phyloP scores from a whole-genome alignment of 805 yeast genomes.

The Candida sanyiensis region DNA sequence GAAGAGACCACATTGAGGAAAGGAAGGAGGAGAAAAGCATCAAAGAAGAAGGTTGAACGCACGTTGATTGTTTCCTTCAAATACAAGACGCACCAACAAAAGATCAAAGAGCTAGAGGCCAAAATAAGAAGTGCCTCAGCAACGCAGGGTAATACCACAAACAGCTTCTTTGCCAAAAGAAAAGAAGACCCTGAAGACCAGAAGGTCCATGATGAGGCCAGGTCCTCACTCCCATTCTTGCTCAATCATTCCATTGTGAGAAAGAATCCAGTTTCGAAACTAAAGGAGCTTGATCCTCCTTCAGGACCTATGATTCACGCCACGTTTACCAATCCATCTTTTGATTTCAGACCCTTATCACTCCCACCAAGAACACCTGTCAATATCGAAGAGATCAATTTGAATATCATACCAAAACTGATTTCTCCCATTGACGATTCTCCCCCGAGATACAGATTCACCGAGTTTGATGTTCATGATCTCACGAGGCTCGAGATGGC shows the following conservation, averaged over 20 bases:
- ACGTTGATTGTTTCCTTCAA: slow-evolving; percentile 14
- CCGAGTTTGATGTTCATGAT: not conserved
- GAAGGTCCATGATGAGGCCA: too few species aligned
- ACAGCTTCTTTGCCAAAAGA: slow-evolving; percentile 13
- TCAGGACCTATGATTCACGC: slow-evolving; percentile 16
- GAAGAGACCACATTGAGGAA: slow-evolving; percentile 1
- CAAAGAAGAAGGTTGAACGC: not conserved
- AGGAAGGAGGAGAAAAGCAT: slow-evolving; percentile 6
- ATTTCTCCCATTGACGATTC: not conserved
- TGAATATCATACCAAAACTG: not conserved
- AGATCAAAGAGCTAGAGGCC: slow-evolving; percentile 19
- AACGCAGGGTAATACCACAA: slow-evolving; percentile 16
- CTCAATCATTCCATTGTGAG: slow-evolving; percentile 3
- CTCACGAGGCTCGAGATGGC: slow-evolving; percentile 1
- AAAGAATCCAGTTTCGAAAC: slow-evolving; percentile 18
- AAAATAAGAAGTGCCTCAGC: slow-evolving; percentile 16
- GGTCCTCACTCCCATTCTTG: slow-evolving; percentile 12
- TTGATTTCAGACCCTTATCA: slow-evolving; percentile 7
- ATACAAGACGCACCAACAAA: slow-evolving; percentile 16
- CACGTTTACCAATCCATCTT: slow-evolving; percentile 3
- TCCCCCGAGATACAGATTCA: not conserved
- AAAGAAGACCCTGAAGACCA: slow-evolving; percentile 1
- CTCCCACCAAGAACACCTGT: not conserved
- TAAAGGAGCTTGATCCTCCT: slow-evolving; percentile 18
- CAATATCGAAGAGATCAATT: slow-evolving; percentile 3